Base-by-base conservation (phyloP, 345 rosid species). In the Eutrema heterophyllum region DNA sequence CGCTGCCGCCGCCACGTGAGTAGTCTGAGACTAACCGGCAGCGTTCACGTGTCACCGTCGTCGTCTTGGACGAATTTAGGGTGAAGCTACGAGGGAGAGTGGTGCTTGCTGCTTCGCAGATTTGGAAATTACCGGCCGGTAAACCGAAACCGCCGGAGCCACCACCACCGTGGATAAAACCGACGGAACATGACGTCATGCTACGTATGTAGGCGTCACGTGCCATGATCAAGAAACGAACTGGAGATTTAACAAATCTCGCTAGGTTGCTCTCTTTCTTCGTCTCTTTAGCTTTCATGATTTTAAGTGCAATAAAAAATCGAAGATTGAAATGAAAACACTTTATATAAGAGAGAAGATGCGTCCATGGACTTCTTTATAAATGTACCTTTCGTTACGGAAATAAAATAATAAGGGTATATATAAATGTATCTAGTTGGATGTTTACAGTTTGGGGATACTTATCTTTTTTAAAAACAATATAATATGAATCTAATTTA, bases 151-250 rank as follows among this genome's bases (percentile, higher is more conserved):
- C 32, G 27, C 55, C 76, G 49, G 72, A 58, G 13, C 80, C 74
- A 44, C 74, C 75, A 46, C 44, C 64, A 18, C 81, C 88, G 5
- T 62, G 53, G 3, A 67, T 70, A 29, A 76, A 13, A 58, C 72
- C 80, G 39, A 79, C 91, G 14, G 98, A 85, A 45, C 80, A 90
- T 54, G 84, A 85, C 1, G 81, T 67, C 81, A 87, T 73, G 84
- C 87, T 76, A n/a, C 75, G 84, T 35, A 90, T 69, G 80, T 86
- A 89, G 6, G 86, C 79, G 50, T 86, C 87, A 54, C 85, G 72
- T 52, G 88, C 87, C 79, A 68, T 83, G 55, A 58, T 32, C 68
- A 93, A 75, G 33, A 87, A 30, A 64, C 77, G 81, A 2, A 83
- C 6, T 0, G 93, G 84, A 43, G 84, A 80, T 74, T 83, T 85